These are phyloP conservation scores for Avicennia marina DNA, from an alignment of 257 asterid genomes.

Conservation along the genomic window DNA sequence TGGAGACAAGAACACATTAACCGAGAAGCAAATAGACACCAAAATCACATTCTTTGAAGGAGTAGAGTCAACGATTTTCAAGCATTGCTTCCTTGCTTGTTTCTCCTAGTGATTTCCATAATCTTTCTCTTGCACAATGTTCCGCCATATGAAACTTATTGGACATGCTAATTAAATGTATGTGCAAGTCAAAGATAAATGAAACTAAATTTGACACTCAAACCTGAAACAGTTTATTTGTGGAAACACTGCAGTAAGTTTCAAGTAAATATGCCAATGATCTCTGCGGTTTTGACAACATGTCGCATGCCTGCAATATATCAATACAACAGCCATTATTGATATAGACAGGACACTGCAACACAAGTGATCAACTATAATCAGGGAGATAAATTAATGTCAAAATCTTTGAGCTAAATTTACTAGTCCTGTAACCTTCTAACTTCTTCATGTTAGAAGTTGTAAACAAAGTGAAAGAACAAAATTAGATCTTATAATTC, in stretches of 20 bases:
- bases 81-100: too few species aligned
- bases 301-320: constrained; percentile 77
- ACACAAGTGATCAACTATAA: constrained; percentile 1
- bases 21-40: too few species aligned
- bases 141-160: constrained; percentile 4
- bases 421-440: constrained; percentile 12
- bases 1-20: too few species aligned
- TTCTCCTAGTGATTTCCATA: too few species aligned
- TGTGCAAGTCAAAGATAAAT: neutral
- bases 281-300: constrained; percentile 81
- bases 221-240: constrained; percentile 88
- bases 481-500: constrained; percentile 11
- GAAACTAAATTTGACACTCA: constrained; percentile 12
- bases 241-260: constrained; percentile 54
- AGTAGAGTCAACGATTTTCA: neutral
- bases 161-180: constrained; percentile 13
- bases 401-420: neutral
- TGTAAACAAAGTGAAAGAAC: constrained; percentile 12
- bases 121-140: neutral
- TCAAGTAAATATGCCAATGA: constrained; percentile 94
- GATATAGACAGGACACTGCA: constrained; percentile 7
- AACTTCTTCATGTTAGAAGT: constrained; percentile 7
- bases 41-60: neutral
- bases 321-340: constrained; percentile 15
- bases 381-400: constrained; percentile 4